Percentiles rank a stretch among this genome's conserved stretches.
These are phyloP conservation scores for Clathrospora elynae DNA, from an alignment of 2,329 filamentous ascomycete species.

Conservation along the genomic window DNA sequence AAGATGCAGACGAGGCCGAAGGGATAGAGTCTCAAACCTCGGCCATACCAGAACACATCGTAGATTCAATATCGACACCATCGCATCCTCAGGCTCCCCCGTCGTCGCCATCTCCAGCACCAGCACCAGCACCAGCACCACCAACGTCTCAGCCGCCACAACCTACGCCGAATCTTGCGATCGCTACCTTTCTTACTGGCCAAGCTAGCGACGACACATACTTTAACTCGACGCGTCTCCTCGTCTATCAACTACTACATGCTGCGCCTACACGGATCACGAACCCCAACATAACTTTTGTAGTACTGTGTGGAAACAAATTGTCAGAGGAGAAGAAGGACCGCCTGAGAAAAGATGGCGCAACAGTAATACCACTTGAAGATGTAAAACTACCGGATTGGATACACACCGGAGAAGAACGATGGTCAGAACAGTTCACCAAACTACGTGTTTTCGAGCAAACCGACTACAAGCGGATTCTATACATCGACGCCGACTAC, in stretches of 20 bases:
- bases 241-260: constrained; percentile 52
- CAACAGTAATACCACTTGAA: constrained; percentile 47
- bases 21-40: no score
- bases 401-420: constrained; percentile 45
- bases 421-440: constrained; percentile 53
- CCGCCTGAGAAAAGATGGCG: constrained; percentile 48
- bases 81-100: no score
- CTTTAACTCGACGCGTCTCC: constrained; percentile 47
- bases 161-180: constrained; percentile 23
- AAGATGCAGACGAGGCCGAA: no score
- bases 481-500: constrained; percentile 55
- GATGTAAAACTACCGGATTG: constrained; percentile 43
- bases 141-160: no score
- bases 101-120: no score
- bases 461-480: constrained; percentile 50
- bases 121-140: no score
- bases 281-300: constrained; percentile 40
- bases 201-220: constrained; percentile 41
- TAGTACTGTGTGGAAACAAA: constrained; percentile 46
- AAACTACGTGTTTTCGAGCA: constrained; percentile 53
- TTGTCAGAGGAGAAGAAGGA: constrained; percentile 23
- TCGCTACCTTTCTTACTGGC: constrained; percentile 50
- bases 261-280: constrained; percentile 44
- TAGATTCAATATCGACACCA: no score
- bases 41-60: no score